Conservation (phyloP, 2,329 filamentous ascomycete genomes). For the Paramyrothecium roridum region DNA sequence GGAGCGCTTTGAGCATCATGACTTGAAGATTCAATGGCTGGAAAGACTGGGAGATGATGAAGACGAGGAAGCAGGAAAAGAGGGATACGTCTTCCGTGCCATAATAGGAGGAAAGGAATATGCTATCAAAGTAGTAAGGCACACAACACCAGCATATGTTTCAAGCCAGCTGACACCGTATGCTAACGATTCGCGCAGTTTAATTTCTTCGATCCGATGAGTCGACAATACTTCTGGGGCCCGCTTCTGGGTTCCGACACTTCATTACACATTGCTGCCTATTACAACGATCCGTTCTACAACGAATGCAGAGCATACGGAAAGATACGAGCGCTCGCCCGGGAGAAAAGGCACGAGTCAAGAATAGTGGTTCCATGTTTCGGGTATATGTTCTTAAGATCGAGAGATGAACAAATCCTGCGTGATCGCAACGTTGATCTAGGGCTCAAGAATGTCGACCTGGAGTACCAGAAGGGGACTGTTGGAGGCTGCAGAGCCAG, state of each 20-base stretch:
- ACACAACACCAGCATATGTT: neutral
- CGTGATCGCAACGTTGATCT: conserved; percentile 5
- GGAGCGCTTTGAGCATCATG: conserved; percentile 8
- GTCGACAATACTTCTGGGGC: conserved; percentile 12
- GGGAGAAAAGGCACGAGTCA: neutral
- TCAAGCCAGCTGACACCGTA: neutral
- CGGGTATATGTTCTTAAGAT: conserved; percentile 9
- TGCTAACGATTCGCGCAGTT: conserved; percentile 8
- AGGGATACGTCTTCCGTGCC: conserved; percentile 14
- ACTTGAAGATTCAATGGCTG: conserved; percentile 13
- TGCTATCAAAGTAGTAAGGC: conserved; percentile 15
- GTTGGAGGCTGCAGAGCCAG: conserved; percentile 7
- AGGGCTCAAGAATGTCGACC: conserved; percentile 5
- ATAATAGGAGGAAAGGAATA: conserved; percentile 9
- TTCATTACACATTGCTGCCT: conserved; percentile 8
- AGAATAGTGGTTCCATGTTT: conserved; percentile 6
- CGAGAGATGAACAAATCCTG: conserved; percentile 6
- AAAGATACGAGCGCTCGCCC: conserved; percentile 6
- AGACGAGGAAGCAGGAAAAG: conserved; percentile 1
- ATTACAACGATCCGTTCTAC: conserved; percentile 17
- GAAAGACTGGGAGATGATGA: conserved; percentile 9
- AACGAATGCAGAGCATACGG: conserved; percentile 17
- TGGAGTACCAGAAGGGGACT: conserved; percentile 8
- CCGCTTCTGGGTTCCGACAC: conserved; percentile 9
- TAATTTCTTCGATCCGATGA: conserved; percentile 13